These are phyloP conservation scores for Alternaria metachromatica DNA, from an alignment of 2,329 filamentous ascomycete genomes.

Conservation along the genomic window DNA sequence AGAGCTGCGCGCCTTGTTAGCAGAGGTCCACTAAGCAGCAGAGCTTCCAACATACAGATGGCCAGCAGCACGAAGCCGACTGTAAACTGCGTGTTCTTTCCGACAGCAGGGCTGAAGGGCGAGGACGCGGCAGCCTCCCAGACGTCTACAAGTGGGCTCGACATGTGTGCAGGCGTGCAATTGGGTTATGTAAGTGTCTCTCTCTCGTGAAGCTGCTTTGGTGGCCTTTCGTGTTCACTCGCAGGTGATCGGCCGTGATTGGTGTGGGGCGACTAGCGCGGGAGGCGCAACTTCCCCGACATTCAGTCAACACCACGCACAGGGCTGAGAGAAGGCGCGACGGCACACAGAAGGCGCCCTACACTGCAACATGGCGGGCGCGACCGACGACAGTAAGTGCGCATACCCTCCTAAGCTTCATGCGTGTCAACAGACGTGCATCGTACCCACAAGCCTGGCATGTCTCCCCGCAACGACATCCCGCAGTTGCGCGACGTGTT, in stretches of 20 bases:
- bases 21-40: constrained; percentile 21
- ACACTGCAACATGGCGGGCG: constrained; percentile 40
- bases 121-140: constrained; percentile 92
- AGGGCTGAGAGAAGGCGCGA: constrained; percentile 15
- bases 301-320: constrained; percentile 14
- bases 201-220: constrained; percentile 24
- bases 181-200: constrained; percentile 14
- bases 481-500: constrained; percentile 20
- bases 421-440: neutral
- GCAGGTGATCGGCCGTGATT: constrained; percentile 22
- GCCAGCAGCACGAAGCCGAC: constrained; percentile 79
- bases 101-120: constrained; percentile 80
- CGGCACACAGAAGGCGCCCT: constrained; percentile 14
- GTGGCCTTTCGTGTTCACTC: constrained; percentile 32
- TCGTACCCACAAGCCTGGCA: neutral
- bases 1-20: constrained; percentile 58
- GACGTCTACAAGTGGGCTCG: constrained; percentile 72
- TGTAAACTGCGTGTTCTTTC: constrained; percentile 83
- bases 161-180: constrained; percentile 41
- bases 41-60: constrained; percentile 57
- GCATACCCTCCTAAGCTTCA: neutral
- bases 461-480: constrained; percentile 15
- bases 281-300: constrained; percentile 26
- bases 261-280: constrained; percentile 23
- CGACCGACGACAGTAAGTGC: constrained; percentile 48